Evolutionary conservation across 495 filamentous ascomycete species (phyloP).

Genomic region (Sphaerosporella brunnea): DNA sequence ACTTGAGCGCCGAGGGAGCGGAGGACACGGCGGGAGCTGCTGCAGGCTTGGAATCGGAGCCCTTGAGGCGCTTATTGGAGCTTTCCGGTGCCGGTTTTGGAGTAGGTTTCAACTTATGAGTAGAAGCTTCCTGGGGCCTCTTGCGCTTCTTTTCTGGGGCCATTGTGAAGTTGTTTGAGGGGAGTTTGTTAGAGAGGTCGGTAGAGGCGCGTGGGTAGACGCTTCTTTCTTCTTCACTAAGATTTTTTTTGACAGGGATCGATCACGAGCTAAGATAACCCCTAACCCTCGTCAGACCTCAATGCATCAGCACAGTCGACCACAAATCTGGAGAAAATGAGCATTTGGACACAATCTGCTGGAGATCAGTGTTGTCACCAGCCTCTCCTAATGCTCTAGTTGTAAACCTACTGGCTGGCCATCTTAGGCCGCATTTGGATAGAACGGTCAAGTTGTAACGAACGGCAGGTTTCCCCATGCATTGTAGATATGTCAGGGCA

Average conservation of each 20-base stretch:
- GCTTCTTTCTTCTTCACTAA: not conserved
- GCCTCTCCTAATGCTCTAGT: no score
- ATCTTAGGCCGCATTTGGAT: no score
- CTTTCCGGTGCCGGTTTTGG: constrained; percentile 13
- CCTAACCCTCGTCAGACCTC: no score
- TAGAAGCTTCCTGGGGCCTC: constrained; percentile 15
- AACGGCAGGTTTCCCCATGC: no score
- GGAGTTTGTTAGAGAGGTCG: not conserved
- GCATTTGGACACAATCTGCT: no score
- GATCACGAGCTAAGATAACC: no score
- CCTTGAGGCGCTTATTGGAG: constrained; percentile 9
- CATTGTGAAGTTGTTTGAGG: constrained; percentile 8
- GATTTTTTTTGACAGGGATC: constrained; percentile 1
- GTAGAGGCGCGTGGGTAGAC: not conserved
- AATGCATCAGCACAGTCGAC: no score
- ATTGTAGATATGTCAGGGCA: no score
- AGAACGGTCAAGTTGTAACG: no score
- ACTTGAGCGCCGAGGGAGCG: constrained; percentile 14
- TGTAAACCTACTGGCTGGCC: no score
- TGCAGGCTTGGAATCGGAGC: not conserved
- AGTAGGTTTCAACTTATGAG: constrained; percentile 4
- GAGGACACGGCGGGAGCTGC: not conserved
- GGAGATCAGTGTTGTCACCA: no score
- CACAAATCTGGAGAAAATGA: no score
- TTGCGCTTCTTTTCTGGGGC: constrained; percentile 21